Conservation (phyloP, 345 rosid species). For the Crucihimalaya himalaica region DNA sequence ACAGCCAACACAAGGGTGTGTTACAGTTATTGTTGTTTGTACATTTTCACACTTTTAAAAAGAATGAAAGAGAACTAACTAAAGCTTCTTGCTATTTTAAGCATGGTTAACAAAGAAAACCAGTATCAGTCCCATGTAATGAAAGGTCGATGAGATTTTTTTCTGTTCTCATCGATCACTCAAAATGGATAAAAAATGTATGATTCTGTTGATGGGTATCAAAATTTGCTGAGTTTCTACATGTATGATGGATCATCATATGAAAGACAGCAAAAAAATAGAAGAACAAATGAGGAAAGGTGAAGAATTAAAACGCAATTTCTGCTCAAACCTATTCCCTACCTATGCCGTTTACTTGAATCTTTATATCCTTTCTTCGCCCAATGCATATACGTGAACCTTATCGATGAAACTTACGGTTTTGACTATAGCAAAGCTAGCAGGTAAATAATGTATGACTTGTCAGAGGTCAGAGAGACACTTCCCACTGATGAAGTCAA, state of each 20-base stretch:
- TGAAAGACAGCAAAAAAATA: neutral
- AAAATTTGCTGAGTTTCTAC: slow-evolving; percentile 25
- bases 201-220: slow-evolving; percentile 11
- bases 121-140: neutral
- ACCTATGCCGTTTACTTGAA: slow-evolving; percentile 11
- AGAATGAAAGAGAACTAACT: slow-evolving; percentile 12
- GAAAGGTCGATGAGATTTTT: neutral
- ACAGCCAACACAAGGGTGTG: slow-evolving; percentile 13
- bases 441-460: neutral
- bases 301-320: neutral
- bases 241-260: slow-evolving; percentile 15
- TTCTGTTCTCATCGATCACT: neutral
- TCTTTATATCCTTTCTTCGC: neutral
- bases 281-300: neutral
- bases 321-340: slow-evolving; percentile 1
- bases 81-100: neutral
- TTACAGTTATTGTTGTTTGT: neutral
- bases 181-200: neutral
- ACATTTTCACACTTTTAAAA: slow-evolving; percentile 7
- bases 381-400: slow-evolving; percentile 12
- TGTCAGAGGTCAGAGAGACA: slow-evolving; percentile 66
- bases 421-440: neutral
- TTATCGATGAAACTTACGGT: neutral
- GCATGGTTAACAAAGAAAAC: slow-evolving; percentile 9
- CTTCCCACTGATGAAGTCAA: slow-evolving; percentile 77